These are phyloP conservation scores for Kuraishia borneana DNA, from an alignment of 805 yeast species.

Conservation along the genomic window DNA sequence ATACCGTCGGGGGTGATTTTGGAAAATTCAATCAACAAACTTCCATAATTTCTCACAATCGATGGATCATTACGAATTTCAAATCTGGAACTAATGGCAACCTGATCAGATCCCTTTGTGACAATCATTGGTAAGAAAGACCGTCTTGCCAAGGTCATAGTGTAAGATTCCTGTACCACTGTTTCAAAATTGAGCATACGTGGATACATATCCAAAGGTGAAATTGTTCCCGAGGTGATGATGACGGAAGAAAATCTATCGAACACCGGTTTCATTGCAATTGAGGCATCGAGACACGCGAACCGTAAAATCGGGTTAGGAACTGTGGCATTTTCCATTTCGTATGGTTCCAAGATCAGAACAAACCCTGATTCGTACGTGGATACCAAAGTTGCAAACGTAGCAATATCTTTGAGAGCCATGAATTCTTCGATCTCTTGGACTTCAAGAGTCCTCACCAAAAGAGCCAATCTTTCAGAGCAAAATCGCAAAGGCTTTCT, in stretches of 20 bases:
- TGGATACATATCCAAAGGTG: constrained; percentile 98
- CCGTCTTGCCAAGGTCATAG: constrained; percentile 89
- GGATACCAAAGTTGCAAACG: constrained; percentile 91
- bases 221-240: constrained; percentile 95
- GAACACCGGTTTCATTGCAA: constrained; percentile 94
- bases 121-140: constrained; percentile 93
- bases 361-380: constrained; percentile 93
- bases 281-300: constrained; percentile 94
- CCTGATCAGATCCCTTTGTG: constrained; percentile 97
- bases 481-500: constrained; percentile 86
- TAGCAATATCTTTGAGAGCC: constrained; percentile 90
- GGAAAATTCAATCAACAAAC: constrained; percentile 81
- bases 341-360: constrained; percentile 89
- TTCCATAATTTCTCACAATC: constrained; percentile 94
- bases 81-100: constrained; percentile 89
- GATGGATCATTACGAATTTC: constrained; percentile 97
- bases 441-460: constrained; percentile 84
- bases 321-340: constrained; percentile 85
- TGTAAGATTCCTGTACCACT: constrained; percentile 85
- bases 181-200: constrained; percentile 91
- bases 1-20: constrained; percentile 96
- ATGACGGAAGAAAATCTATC: constrained; percentile 87
- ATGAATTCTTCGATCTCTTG: constrained; percentile 83
- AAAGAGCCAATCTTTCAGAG: constrained; percentile 77
- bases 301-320: constrained; percentile 93